phyloP scores from a whole-genome alignment of 2,329 filamentous ascomycete genomes.

The Tolypocladium endophyticum region DNA sequence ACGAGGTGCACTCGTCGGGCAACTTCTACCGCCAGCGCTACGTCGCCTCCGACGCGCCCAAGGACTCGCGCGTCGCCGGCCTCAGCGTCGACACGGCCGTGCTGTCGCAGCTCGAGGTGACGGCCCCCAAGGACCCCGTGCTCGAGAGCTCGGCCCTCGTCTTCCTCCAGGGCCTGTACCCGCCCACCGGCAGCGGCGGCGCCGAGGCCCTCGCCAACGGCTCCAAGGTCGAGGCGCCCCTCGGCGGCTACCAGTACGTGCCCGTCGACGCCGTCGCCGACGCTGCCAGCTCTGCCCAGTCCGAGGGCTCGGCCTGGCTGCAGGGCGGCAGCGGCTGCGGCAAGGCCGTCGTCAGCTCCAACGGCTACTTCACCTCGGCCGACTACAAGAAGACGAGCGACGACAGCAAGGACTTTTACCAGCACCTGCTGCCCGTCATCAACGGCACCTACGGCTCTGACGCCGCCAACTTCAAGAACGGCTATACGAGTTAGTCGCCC shows the following conservation, averaged over 20 bases:
- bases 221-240: constrained; percentile 51
- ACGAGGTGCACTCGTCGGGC: constrained; percentile 63
- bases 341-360: constrained; percentile 43
- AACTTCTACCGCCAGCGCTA: constrained; percentile 69
- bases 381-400: constrained; percentile 33
- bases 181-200: constrained; percentile 50
- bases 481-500: constrained; percentile 44
- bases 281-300: constrained; percentile 42
- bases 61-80: constrained; percentile 48
- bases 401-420: constrained; percentile 50
- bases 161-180: constrained; percentile 82
- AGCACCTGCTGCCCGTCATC: constrained; percentile 41
- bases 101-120: constrained; percentile 59
- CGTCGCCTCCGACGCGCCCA: constrained; percentile 46
- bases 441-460: constrained; percentile 37
- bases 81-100: constrained; percentile 58
- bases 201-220: constrained; percentile 62
- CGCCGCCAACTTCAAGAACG: constrained; percentile 45
- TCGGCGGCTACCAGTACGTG: constrained; percentile 77
- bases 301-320: constrained; percentile 47
- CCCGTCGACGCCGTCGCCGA: constrained; percentile 54
- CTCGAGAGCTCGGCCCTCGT: constrained; percentile 69
- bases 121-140: constrained; percentile 64
- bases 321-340: constrained; percentile 47
- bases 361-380: constrained; percentile 38